These are phyloP conservation scores for Botrytis medusae DNA, from an alignment of 2,329 filamentous ascomycete species.

Conservation along the genomic window DNA sequence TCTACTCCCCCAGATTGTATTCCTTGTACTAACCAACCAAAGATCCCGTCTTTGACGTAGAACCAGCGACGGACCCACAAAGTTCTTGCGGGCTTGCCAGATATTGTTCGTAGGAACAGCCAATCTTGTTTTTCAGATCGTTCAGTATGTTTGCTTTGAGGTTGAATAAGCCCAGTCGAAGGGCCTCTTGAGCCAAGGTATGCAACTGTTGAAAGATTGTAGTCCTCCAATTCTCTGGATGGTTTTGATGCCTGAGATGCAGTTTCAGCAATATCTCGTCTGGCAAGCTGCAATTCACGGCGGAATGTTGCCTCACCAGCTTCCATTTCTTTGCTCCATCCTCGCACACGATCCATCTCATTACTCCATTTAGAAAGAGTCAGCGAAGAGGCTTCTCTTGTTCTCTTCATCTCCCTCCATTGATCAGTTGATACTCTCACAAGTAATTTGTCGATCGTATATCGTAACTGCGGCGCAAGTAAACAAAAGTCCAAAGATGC, in stretches of 20 bases:
- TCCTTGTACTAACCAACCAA: conserved; percentile 88
- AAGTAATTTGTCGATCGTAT: conserved; percentile 80
- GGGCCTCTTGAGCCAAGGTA: conserved; percentile 73
- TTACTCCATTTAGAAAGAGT: conserved; percentile 65
- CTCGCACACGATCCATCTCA: conserved; percentile 88
- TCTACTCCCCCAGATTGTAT: conserved; percentile 79
- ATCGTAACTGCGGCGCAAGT: conserved; percentile 79
- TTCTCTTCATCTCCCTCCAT: conserved; percentile 79
- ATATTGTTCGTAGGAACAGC: conserved; percentile 79
- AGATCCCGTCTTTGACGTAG: conserved; percentile 92
- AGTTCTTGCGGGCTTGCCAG: conserved; percentile 87
- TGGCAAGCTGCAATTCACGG: conserved; percentile 73
- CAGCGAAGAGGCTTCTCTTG: conserved; percentile 62
- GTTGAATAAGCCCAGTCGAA: conserved; percentile 49
- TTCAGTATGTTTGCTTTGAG: conserved; percentile 53
- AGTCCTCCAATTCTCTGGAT: conserved; percentile 90
- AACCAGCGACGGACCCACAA: conserved; percentile 92
- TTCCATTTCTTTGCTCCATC: conserved; percentile 95
- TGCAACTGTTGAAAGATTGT: conserved; percentile 84
- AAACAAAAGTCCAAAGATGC: conserved; percentile 93
- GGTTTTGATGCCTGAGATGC: conserved; percentile 72
- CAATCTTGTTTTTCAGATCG: conserved; percentile 83
- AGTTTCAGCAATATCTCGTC: conserved; percentile 78
- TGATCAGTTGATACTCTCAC: conserved; percentile 83
- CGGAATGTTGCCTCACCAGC: conserved; percentile 80